These are phyloP conservation scores for Wallacemonas rigidus DNA, from an alignment of 208 protist genomes.

Conservation along the genomic window DNA sequence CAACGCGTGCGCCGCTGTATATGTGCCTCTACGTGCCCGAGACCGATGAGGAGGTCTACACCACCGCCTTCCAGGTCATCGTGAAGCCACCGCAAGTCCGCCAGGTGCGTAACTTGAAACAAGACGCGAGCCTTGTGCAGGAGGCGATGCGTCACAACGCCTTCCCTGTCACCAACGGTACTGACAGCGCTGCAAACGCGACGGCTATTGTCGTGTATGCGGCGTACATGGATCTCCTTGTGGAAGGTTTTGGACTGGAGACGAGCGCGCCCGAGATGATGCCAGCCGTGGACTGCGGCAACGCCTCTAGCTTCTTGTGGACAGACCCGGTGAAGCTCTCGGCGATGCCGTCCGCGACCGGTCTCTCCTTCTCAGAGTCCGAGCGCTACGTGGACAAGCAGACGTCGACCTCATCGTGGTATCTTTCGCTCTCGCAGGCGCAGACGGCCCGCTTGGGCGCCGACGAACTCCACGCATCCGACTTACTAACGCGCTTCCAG, in stretches of 20 bases:
- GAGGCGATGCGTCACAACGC: conserved; percentile 11
- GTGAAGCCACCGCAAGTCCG: conserved; percentile 48
- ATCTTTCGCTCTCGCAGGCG: conserved; percentile 42
- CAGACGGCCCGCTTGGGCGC: conserved; percentile 58
- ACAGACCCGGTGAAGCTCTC: conserved; percentile 46
- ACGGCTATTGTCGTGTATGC: conserved; percentile 53
- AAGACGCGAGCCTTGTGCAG: conserved; percentile 23
- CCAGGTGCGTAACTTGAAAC: conserved; percentile 40
- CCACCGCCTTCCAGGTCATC: conserved; percentile 52
- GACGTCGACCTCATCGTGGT: conserved; percentile 66
- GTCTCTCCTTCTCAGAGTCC: conserved; percentile 25
- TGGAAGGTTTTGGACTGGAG: conserved; percentile 69
- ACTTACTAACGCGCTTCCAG: conserved; percentile 46
- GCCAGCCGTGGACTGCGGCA: conserved; percentile 66
- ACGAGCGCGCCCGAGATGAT: conserved; percentile 50
- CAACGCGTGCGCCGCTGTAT: conserved; percentile 35
- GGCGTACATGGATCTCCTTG: conserved; percentile 59
- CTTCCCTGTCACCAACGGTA: conserved; percentile 8
- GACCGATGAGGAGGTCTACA: conserved; percentile 48
- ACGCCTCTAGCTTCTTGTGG: conserved; percentile 74
- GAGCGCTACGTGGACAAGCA: conserved; percentile 61
- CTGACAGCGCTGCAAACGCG: background rate
- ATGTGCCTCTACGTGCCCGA: conserved; percentile 70
- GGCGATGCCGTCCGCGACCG: conserved; percentile 43
- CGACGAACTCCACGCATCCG: conserved; percentile 6